These are phyloP conservation scores for Botrytis cinerea DNA, from an alignment of 2,329 filamentous ascomycete genomes.

Conservation along the genomic window DNA sequence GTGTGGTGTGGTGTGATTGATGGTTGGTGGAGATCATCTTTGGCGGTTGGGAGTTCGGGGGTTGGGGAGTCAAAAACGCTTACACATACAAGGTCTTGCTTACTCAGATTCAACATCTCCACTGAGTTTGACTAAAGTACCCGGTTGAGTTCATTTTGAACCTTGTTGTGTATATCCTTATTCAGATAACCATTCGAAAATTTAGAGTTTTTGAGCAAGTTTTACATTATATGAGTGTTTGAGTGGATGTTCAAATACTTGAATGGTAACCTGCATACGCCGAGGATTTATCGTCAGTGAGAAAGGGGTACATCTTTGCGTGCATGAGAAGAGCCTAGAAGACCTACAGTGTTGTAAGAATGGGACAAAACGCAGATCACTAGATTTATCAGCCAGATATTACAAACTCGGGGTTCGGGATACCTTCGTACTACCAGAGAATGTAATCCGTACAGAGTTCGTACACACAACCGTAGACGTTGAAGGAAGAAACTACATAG, in stretches of 20 bases:
- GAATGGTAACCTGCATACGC: not conserved
- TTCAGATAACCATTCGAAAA: not conserved
- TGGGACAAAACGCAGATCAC: not conserved
- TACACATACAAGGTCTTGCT: conserved; percentile 24
- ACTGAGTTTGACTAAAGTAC: conserved; percentile 13
- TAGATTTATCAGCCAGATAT: not conserved
- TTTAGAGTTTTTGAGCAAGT: not conserved
- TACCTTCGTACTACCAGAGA: not conserved
- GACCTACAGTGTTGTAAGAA: not conserved
- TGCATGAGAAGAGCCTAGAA: not conserved
- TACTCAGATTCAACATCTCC: conserved; percentile 19
- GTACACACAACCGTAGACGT: not conserved
- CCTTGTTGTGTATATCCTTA: not conserved
- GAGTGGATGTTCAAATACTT: not conserved
- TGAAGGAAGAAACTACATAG: not conserved
- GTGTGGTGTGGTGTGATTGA: conserved; percentile 4
- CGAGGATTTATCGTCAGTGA: not conserved
- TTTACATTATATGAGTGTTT: no score
- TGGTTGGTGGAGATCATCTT: conserved; percentile 3
- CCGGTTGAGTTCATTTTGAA: conserved; percentile 7
- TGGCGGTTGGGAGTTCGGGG: conserved; percentile 13
- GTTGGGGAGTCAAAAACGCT: conserved; percentile 3
- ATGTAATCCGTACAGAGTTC: not conserved
- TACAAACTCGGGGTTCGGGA: not conserved
- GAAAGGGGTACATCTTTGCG: not conserved